These are phyloP conservation scores for Camelina neglecta DNA, from an alignment of 345 rosid genomes.

Conservation along the genomic window DNA sequence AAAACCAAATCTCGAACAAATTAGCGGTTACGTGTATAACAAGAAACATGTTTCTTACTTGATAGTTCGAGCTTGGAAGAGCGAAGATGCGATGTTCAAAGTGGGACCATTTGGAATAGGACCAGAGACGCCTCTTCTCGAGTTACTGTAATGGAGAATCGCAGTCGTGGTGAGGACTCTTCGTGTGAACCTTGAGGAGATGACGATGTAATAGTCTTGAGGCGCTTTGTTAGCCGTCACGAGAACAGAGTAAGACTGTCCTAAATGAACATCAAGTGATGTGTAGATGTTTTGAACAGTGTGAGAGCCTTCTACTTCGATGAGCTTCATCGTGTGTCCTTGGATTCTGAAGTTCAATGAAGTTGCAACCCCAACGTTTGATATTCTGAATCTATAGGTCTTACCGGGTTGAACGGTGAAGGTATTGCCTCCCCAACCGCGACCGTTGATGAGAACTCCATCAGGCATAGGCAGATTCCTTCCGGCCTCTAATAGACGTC, in stretches of 20 bases:
- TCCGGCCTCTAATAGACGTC: conserved; percentile 65
- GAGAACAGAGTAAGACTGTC: conserved; percentile 88
- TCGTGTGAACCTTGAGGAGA: conserved; percentile 74
- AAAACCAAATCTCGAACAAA: background rate
- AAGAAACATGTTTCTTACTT: conserved; percentile 48
- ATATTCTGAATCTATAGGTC: conserved; percentile 87
- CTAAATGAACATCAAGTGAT: conserved; percentile 83
- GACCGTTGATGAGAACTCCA: conserved; percentile 94
- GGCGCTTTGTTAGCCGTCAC: conserved; percentile 82
- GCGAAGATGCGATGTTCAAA: conserved; percentile 62
- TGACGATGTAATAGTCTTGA: conserved; percentile 77
- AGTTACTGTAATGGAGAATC: conserved; percentile 85
- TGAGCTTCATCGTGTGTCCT: conserved; percentile 78
- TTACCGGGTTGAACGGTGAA: conserved; percentile 84
- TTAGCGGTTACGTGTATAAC: background rate
- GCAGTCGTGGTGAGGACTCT: conserved; percentile 77
- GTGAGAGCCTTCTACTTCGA: conserved; percentile 96
- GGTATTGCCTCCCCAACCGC: conserved; percentile 73
- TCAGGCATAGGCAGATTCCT: conserved; percentile 70
- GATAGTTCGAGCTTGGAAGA: conserved; percentile 86
- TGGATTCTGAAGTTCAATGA: conserved; percentile 87
- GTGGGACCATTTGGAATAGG: conserved; percentile 84
- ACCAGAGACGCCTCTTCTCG: conserved; percentile 69
- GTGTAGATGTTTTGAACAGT: conserved; percentile 71
- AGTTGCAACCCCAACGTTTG: conserved; percentile 76